Evolutionary conservation across 1,284 basidiomycete species (phyloP).

Genomic region (Cryptococcus hybrid): DNA sequence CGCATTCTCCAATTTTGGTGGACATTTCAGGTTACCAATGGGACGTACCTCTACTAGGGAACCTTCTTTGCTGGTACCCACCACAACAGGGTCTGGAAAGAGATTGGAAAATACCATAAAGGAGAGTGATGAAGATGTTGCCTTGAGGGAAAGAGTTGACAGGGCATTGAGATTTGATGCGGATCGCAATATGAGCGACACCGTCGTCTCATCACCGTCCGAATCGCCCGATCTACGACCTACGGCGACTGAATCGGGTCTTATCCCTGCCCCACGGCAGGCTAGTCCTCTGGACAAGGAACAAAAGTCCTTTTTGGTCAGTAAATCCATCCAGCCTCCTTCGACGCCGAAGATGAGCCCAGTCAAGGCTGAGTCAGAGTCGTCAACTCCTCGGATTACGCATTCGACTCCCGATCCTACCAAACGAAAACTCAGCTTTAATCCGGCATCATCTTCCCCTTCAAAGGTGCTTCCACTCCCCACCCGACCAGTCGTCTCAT

Average conservation of each 20-base stretch:
- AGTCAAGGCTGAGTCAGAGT: neutral
- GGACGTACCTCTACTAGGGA: conserved; percentile 27
- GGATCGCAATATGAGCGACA: neutral
- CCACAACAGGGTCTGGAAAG: no score
- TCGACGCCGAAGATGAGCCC: neutral
- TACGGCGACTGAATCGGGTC: neutral
- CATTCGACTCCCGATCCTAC: conserved; percentile 4
- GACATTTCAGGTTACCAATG: conserved; percentile 23
- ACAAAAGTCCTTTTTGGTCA: neutral
- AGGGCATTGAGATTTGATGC: neutral
- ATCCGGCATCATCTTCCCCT: neutral
- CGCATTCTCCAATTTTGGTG: conserved; percentile 32
- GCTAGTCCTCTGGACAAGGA: neutral
- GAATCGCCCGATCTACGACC: conserved; percentile 7
- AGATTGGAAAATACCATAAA: no score
- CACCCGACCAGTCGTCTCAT: neutral
- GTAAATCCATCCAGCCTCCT: neutral
- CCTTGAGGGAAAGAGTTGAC: neutral
- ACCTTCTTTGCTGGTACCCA: conserved; percentile 4
- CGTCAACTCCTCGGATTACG: neutral
- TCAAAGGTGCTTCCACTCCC: neutral
- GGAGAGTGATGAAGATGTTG: neutral
- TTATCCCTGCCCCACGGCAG: conserved; percentile 11
- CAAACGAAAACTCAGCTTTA: conserved; percentile 1
- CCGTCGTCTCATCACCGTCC: conserved; percentile 8